phyloP scores from a whole-genome alignment of 2,329 filamentous ascomycete genomes.

The Eurotiales sp. region DNA sequence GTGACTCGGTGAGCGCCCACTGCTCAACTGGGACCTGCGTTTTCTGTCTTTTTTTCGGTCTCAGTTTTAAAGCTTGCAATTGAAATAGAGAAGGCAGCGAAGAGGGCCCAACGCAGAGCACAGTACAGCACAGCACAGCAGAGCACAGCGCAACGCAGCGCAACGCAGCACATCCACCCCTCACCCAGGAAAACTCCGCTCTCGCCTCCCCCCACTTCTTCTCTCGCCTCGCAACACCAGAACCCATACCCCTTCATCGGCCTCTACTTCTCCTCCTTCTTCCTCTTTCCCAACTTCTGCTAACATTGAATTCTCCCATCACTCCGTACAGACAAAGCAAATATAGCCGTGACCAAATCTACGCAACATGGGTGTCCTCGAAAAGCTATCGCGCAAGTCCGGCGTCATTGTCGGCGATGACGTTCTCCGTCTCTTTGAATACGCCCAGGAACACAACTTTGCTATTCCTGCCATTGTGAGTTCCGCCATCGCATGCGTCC shows the following conservation, averaged over 20 bases:
- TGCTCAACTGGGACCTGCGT: too few species aligned
- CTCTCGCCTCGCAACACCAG: too few species aligned
- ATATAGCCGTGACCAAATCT: neutral
- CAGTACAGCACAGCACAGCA: neutral
- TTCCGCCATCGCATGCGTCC: slow-evolving; percentile 18
- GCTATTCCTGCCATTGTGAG: slow-evolving; percentile 77
- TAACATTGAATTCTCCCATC: neutral
- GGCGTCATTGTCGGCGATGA: slow-evolving; percentile 67
- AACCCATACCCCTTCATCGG: slow-evolving; percentile 3
- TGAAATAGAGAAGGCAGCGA: neutral
- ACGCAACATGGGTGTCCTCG: slow-evolving; percentile 44
- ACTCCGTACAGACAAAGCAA: neutral
- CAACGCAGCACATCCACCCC: neutral
- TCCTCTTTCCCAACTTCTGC: neutral
- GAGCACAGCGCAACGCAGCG: neutral
- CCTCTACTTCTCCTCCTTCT: slow-evolving; percentile 6
- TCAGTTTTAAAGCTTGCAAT: neutral
- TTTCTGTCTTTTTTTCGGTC: neutral
- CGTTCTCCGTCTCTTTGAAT: slow-evolving; percentile 73
- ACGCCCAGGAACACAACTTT: slow-evolving; percentile 81
- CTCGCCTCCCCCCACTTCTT: slow-evolving; percentile 9
- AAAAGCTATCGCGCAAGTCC: slow-evolving; percentile 59
- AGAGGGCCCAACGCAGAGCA: neutral
- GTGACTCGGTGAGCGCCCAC: slow-evolving; percentile 40
- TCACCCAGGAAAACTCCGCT: neutral